Percentiles rank a stretch among this genome's conserved stretches.
Conservation (phyloP, 441 rosid genomes). For the Erysimum pusillum region DNA sequence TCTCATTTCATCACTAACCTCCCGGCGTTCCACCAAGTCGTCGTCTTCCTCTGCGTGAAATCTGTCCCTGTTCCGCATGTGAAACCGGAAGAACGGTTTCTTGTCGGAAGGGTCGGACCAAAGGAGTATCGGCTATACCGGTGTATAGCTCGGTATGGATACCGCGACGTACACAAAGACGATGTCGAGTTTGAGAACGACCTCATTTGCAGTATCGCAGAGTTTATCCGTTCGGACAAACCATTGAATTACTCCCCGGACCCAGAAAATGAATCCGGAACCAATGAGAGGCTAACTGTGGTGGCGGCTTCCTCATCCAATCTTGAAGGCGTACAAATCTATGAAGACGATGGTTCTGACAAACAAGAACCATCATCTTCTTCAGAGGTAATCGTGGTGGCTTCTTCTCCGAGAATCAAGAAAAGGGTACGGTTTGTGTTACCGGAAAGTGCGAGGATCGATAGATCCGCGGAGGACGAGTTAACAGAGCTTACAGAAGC, state of each 20-base stretch:
- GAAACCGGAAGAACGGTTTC: constrained; percentile 81
- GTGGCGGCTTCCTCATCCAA: constrained; percentile 75
- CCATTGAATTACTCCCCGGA: constrained; percentile 36
- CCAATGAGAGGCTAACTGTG: constrained; percentile 65
- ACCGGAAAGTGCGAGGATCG: constrained; percentile 70
- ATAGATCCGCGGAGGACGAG: constrained; percentile 62
- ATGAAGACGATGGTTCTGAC: constrained; percentile 53
- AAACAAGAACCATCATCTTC: constrained; percentile 33
- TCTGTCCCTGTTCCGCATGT: constrained; percentile 90
- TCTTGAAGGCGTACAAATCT: constrained; percentile 58
- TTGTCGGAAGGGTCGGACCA: constrained; percentile 89
- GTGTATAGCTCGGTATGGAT: constrained; percentile 92
- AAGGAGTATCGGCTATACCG: constrained; percentile 74
- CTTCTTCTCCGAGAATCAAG: constrained; percentile 50
- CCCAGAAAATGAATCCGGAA: constrained; percentile 48
- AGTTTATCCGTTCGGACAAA: constrained; percentile 74
- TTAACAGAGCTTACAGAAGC: constrained; percentile 79
- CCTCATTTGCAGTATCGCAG: constrained; percentile 77
- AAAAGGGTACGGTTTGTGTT: constrained; percentile 77
- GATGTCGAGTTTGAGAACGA: constrained; percentile 81
- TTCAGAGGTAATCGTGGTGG: constrained; percentile 39
- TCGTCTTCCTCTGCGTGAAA: constrained; percentile 86
- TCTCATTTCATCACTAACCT: constrained; percentile 93
- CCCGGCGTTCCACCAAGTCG: constrained; percentile 90
- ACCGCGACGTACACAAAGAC: constrained; percentile 80